Percentiles rank a stretch among this genome's conserved stretches.
Evolutionary conservation across 208 protist genomes (phyloP).

Genomic region (Leishmania martiniquensis): DNA sequence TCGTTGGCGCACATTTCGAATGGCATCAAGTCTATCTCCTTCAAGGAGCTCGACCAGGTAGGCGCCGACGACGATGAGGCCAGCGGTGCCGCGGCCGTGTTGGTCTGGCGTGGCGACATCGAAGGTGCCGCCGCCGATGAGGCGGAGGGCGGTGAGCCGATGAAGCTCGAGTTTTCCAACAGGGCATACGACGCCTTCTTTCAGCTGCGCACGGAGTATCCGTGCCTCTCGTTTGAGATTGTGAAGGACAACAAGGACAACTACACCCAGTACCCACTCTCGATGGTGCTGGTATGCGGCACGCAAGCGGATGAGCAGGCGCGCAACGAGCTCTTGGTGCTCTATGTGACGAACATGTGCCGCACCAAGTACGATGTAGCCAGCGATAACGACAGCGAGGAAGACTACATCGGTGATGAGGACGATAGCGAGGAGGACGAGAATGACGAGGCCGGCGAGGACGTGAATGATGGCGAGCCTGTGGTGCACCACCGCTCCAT

Average conservation of each 20-base stretch:
- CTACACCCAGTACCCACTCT: slow-evolving; percentile 92
- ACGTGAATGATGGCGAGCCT: slow-evolving; percentile 88
- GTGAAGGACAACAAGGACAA: slow-evolving; percentile 64
- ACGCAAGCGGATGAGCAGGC: slow-evolving; percentile 92
- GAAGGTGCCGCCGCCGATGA: slow-evolving; percentile 31
- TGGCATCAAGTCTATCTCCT: slow-evolving; percentile 51
- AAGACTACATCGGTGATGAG: slow-evolving; percentile 86
- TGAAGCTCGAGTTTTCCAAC: slow-evolving; percentile 81
- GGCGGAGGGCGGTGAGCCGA: slow-evolving; percentile 15
- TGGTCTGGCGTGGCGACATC: slow-evolving; percentile 33
- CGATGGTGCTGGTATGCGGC: slow-evolving; percentile 93
- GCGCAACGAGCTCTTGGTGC: slow-evolving; percentile 95
- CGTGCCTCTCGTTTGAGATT: slow-evolving; percentile 89
- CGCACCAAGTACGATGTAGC: slow-evolving; percentile 94
- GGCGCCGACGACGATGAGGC: slow-evolving; percentile 37
- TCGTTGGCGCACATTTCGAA: slow-evolving; percentile 34
- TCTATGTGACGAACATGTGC: slow-evolving; percentile 94
- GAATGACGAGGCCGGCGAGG: slow-evolving; percentile 72
- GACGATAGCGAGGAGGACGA: slow-evolving; percentile 74
- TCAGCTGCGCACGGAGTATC: slow-evolving; percentile 89
- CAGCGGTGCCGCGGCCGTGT: slow-evolving; percentile 27
- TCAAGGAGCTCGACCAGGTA: slow-evolving; percentile 38
- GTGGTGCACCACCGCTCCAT: slow-evolving; percentile 85
- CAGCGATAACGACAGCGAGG: slow-evolving; percentile 91
- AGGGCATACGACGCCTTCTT: slow-evolving; percentile 92